Evolutionary conservation across 2,329 filamentous ascomycete genomes (phyloP).

Genomic region (Diaporthe capsici): DNA sequence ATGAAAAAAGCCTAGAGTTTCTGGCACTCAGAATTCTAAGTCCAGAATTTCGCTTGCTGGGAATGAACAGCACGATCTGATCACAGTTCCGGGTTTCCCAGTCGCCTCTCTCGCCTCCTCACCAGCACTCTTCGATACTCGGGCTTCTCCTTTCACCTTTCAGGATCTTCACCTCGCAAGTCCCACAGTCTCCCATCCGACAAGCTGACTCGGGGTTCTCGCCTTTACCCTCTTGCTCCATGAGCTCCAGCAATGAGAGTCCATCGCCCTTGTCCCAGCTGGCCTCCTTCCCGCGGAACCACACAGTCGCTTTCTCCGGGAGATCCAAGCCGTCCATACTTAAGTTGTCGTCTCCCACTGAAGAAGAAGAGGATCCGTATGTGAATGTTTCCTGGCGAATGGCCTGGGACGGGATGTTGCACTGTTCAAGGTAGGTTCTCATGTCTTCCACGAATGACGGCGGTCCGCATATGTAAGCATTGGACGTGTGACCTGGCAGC

Average conservation of each 20-base stretch:
- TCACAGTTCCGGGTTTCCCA: not conserved
- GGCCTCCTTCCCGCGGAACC: not conserved
- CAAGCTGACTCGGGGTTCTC: not conserved
- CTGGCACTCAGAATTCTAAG: not conserved
- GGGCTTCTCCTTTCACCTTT: not conserved
- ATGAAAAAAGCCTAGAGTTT: too few relatives aligned
- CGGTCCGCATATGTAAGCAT: not conserved
- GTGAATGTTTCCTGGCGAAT: not conserved
- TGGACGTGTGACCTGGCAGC: not conserved
- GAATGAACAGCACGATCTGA: constrained; percentile 9
- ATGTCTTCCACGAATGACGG: not conserved
- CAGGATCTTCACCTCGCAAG: not conserved
- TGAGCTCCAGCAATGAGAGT: not conserved
- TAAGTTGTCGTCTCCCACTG: not conserved
- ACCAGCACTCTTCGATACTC: not conserved
- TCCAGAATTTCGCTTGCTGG: not conserved
- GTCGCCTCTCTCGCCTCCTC: not conserved
- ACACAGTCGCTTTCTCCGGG: not conserved
- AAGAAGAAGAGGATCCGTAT: not conserved
- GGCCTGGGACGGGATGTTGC: not conserved
- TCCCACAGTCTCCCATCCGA: not conserved
- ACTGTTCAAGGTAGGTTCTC: not conserved
- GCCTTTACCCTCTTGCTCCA: not conserved
- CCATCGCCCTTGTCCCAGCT: not conserved
- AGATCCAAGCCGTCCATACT: constrained; percentile 5